Base-by-base conservation (phyloP, 352 stramenopile species). In the Plasmopara muralis region DNA sequence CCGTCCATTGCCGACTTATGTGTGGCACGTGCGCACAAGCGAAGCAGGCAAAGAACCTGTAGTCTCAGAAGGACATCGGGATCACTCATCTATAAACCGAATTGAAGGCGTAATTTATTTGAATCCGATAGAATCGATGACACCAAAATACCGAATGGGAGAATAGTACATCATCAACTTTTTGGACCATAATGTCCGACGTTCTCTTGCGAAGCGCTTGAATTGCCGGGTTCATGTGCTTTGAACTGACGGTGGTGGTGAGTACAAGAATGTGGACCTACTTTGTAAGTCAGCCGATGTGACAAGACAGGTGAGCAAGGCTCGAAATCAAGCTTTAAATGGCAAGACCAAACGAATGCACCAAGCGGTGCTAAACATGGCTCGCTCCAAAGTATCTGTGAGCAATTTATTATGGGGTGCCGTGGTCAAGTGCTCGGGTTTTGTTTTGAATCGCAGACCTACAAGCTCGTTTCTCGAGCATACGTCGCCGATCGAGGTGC, bases 281-380 rank as follows among this genome's bases (percentile, higher is more conserved):
- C 68, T 71, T 20, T 69, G 68, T 33, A 54, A 54, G n/a, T 4
- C 38, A 5, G 48, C 40, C 9, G 64, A 54, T 3, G 55, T 77
- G 0, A 52, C 46, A 3, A 31, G 59, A 0, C 67, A 76, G 15
- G 37, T 49, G 28, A 56, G 53, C 1, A 60, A 72, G 14, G 55
- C 37, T 0, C 34, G 44, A 8, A 74, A 65, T 31, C 46, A 62
- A 45, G 60, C 57, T 0, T 30, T 34, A 2, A 77, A 77, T 28
- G 64, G 60, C 0, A 72, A 72, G 33, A 51, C 57, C 0, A 55
- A 74, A 33, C 29, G 59, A 5, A 72, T 77, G 60, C 63, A 77
- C 12, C 46, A 60, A 0, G 71, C 62, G 0, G 56, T 72, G 1
- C 57, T 71, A 47, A 70, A 74, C 53, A 66, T 74, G 47, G 45